phyloP scores from a whole-genome alignment of 768 basidiomycete genomes.

The Roridomyces roridus region DNA sequence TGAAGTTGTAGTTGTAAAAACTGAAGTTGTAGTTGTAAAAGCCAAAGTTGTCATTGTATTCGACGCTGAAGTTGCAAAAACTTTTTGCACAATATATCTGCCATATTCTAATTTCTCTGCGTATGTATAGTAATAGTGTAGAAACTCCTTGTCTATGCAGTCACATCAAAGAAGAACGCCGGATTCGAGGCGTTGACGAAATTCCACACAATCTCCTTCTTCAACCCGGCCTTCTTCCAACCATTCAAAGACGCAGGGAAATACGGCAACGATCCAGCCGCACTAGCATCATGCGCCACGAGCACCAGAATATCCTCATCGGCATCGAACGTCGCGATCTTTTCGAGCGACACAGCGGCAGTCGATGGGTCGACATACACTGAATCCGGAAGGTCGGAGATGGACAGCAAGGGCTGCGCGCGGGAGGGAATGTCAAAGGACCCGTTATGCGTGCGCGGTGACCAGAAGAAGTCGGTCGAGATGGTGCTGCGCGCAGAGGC shows the following conservation, averaged over 20 bases:
- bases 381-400: conserved; percentile 12
- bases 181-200: conserved; percentile 19
- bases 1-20: too few relatives aligned
- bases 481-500: neutral
- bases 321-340: conserved; percentile 22
- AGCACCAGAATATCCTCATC: conserved; percentile 21
- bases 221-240: conserved; percentile 14
- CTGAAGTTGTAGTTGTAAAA: too few relatives aligned
- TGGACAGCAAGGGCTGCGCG: conserved; percentile 12
- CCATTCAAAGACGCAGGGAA: conserved; percentile 17
- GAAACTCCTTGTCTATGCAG: too few relatives aligned
- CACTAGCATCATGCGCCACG: conserved; percentile 21
- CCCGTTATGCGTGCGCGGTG: neutral
- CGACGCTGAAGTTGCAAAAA: too few relatives aligned
- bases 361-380: conserved; percentile 12
- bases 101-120: too few relatives aligned
- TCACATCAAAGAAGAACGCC: conserved; percentile 20
- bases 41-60: too few relatives aligned
- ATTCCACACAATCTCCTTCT: conserved; percentile 12
- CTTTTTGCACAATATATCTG: too few relatives aligned
- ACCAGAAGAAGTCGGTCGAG: conserved; percentile 22
- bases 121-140: too few relatives aligned
- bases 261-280: conserved; percentile 1
- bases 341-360: conserved; percentile 6
- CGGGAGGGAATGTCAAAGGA: conserved; percentile 17